phyloP scores from a whole-genome alignment of 1,284 basidiomycete species.

The Ustilago cynodontis region DNA sequence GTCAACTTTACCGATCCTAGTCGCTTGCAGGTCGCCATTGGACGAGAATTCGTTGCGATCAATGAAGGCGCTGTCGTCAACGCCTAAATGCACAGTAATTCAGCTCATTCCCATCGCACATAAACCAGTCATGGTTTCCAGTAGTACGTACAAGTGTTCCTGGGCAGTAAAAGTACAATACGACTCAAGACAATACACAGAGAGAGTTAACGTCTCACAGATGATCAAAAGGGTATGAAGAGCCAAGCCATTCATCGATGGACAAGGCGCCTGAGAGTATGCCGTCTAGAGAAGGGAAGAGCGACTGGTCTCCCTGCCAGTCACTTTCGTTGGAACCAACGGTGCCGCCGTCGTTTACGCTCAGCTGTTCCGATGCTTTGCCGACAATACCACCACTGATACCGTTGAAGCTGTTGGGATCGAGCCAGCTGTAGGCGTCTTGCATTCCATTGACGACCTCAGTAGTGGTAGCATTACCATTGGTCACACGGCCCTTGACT shows the following conservation, averaged over 20 bases:
- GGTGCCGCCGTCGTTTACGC: conserved; percentile 27
- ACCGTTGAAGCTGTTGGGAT: conserved; percentile 13
- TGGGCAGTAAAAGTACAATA: neutral
- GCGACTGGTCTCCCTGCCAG: conserved; percentile 38
- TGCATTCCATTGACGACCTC: conserved; percentile 9
- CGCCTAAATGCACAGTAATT: neutral
- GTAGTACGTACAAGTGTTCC: neutral
- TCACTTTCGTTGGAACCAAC: conserved; percentile 37
- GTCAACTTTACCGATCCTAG: conserved; percentile 27
- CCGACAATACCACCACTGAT: conserved; percentile 7
- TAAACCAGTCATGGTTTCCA: neutral
- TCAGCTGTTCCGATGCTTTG: conserved; percentile 15
- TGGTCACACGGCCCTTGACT: conserved; percentile 1
- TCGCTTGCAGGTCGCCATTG: conserved; percentile 22
- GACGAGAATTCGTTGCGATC: conserved; percentile 19
- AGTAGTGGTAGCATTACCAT: neutral
- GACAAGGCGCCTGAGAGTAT: conserved; percentile 43
- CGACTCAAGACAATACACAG: neutral
- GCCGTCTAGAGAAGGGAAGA: conserved; percentile 43
- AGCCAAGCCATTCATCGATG: conserved; percentile 52
- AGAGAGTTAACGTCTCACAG: conserved; percentile 9
- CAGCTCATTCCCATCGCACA: neutral
- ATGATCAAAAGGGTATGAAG: conserved; percentile 45
- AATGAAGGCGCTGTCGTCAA: conserved; percentile 1
- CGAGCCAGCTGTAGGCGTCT: conserved; percentile 30